Base-by-base conservation (phyloP, 225 moss, liverwort and hornwort species). In the Lunularia cruciata region DNA sequence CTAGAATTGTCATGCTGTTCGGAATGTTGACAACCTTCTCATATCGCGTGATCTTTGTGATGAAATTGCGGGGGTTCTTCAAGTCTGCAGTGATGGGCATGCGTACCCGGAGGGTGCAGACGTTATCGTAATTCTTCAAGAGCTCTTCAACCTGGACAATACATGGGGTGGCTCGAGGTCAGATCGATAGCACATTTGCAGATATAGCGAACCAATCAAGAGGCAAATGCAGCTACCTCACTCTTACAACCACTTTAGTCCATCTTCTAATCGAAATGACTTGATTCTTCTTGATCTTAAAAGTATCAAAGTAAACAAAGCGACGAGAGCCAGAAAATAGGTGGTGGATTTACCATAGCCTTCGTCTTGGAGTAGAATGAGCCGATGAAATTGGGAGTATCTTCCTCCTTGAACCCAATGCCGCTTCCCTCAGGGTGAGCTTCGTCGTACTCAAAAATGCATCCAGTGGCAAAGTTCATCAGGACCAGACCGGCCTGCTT, bases 321-420 rank as follows among this genome's bases (percentile, higher is more conserved):
- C 40, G 13, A 40, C 8, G 6, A 40, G 53, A 7, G 7, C 26
- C 6, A 54, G 53, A 54, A 18, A 54, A 54, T 5, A n/a, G n/a
- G n/a, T n/a, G n/a, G n/a, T n/a, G n/a, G n/a, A n/a, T 14, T 20
- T 72, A 89, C 89, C 89, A 89, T 89, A 36, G 88, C 88, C 70
- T 89, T 89, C 23, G 88, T 89, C 69, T 86, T 86, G 53, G 88
- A 89, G 70, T 89, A 89, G 68, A 84, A 89, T 1, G 88, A 89
- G 22, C 86, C 88, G 19, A 47, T 47, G 75, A 89, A 89, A 60
- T 89, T 89, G 39, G 88, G 79, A 6, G 64, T 26, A 3, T 89
- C 88, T 33, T 89, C 88, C 58, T 89, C 89, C 74, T 76, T 82
- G 73, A 86, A 89, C 1, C 89, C 86, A 31, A 89, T 69, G 2